phyloP scores from a whole-genome alignment of 805 yeast genomes.

The Saccharomycopsis fodiens region DNA sequence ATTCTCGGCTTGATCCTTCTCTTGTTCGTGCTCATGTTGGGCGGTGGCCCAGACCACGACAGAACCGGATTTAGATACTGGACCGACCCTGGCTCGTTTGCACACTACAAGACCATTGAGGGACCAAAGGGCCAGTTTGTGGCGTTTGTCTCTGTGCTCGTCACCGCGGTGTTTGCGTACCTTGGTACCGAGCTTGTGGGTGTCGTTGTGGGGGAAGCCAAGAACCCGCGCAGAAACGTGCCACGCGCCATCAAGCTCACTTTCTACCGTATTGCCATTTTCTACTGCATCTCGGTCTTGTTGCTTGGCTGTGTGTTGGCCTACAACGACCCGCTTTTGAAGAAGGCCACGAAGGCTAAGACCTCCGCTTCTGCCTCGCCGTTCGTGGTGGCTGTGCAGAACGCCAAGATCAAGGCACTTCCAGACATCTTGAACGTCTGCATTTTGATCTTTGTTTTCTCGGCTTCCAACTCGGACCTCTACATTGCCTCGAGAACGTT shows the following conservation, averaged over 20 bases:
- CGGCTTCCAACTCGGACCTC: conserved; percentile 76
- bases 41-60: conserved; percentile 73
- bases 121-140: conserved; percentile 51
- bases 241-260: conserved; percentile 67
- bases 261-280: conserved; percentile 59
- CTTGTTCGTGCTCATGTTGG: conserved; percentile 57
- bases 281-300: conserved; percentile 54
- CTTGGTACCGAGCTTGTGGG: conserved; percentile 66
- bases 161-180: conserved; percentile 60
- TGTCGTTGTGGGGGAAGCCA: conserved; percentile 66
- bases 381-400: conserved; percentile 72
- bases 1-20: conserved; percentile 60
- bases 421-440: conserved; percentile 75
- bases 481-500: conserved; percentile 71
- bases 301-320: too few relatives aligned
- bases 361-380: conserved; percentile 72
- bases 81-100: conserved; percentile 62
- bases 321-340: conserved; percentile 43
- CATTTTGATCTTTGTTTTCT: conserved; percentile 67
- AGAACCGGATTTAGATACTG: conserved; percentile 68
- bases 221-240: conserved; percentile 57
- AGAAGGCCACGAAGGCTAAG: conserved; percentile 38
- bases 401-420: conserved; percentile 54
- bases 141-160: conserved; percentile 54
- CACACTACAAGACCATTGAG: conserved; percentile 35